Evolutionary conservation across 2,329 filamentous ascomycete species (phyloP), one percentile per base, ranked within the genome.

Genomic region (Aspergillus fumigatus): DNA sequence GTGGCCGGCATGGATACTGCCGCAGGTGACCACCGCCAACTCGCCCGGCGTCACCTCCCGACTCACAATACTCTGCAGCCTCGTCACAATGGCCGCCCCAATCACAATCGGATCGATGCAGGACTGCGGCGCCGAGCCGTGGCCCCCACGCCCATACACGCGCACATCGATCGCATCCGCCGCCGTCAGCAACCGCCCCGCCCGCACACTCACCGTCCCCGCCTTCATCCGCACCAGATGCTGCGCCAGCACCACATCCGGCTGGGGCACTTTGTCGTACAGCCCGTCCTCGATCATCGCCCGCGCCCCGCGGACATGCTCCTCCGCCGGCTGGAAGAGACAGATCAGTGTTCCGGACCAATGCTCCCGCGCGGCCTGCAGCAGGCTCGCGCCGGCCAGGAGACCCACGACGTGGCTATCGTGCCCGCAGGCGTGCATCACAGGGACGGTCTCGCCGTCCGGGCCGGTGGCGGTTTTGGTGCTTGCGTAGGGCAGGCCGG

Each of bases 361-460:
- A 5, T 64, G 26, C 0, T 75, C 64, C 14, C 71, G 73, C 0
- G 73, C 69, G 0, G 68, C 65, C 14, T 77, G 62, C 1, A 88
- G 70, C 0, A 79, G 73, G 21, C 80, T 75, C 0, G 83, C 79
- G 0, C 82, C 80, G 0, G 79, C 86, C 1, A 88, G 74, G 3
- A 88, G 73, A 32, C 75, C 74, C 0, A 83, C 78, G 26, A 88
- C 82, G 65, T 89, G 85, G 74, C 86, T 83, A 62, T 87, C 85
- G 63, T 88, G 86, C 0, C 86, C 86, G 67, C 85, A 88, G 23
- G 85, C 85, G 68, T 88, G 86, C 85, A 88, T 88, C 0, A 86
- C 81, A 0, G 82, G 80, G 52, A 80, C 79, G 53, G 77, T 72
- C 0, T 74, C 67, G 0, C 82, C 82, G 8, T 81, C 76, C 2